Evolutionary conservation across 768 basidiomycete genomes (phyloP).

Genomic region (Tylopilus felleus): DNA sequence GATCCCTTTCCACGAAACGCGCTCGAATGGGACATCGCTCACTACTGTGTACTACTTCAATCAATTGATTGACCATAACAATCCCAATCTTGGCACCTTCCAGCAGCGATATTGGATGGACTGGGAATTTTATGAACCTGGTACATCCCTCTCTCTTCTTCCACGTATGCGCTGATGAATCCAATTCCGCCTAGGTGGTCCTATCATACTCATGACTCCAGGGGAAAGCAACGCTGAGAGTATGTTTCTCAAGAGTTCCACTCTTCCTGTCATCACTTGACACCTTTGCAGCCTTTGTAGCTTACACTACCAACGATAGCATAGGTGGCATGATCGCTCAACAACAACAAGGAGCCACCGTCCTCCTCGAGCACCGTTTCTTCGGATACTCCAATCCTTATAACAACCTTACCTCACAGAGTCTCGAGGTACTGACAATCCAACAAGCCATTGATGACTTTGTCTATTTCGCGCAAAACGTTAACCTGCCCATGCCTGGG

Average conservation of each 20-base stretch:
- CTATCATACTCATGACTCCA: slow-evolving; percentile 44
- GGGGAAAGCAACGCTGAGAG: slow-evolving; percentile 59
- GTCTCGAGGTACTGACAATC: slow-evolving; percentile 58
- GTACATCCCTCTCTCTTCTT: slow-evolving; percentile 26
- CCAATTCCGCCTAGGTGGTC: slow-evolving; percentile 15
- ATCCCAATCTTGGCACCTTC: slow-evolving; percentile 74
- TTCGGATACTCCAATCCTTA: slow-evolving; percentile 74
- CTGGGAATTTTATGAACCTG: slow-evolving; percentile 61
- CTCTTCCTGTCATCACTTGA: neutral
- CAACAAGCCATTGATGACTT: slow-evolving; percentile 75
- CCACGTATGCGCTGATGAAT: neutral
- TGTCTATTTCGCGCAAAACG: slow-evolving; percentile 66
- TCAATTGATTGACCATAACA: slow-evolving; percentile 42
- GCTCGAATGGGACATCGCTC: slow-evolving; percentile 22
- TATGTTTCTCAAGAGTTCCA: neutral
- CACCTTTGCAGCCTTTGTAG: slow-evolving; percentile 27
- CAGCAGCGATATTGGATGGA: slow-evolving; percentile 70
- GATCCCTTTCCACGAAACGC: slow-evolving; percentile 11
- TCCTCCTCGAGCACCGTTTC: slow-evolving; percentile 72
- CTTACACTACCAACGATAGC: slow-evolving; percentile 62
- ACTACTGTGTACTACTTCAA: slow-evolving; percentile 30
- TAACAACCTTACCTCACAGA: slow-evolving; percentile 54
- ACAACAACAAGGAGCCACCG: slow-evolving; percentile 57
- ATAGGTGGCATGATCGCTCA: slow-evolving; percentile 65
- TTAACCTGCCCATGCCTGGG: slow-evolving; percentile 61